phyloP scores from a whole-genome alignment of 2,329 filamentous ascomycete genomes.

The Hirsutella rhossiliensis region DNA sequence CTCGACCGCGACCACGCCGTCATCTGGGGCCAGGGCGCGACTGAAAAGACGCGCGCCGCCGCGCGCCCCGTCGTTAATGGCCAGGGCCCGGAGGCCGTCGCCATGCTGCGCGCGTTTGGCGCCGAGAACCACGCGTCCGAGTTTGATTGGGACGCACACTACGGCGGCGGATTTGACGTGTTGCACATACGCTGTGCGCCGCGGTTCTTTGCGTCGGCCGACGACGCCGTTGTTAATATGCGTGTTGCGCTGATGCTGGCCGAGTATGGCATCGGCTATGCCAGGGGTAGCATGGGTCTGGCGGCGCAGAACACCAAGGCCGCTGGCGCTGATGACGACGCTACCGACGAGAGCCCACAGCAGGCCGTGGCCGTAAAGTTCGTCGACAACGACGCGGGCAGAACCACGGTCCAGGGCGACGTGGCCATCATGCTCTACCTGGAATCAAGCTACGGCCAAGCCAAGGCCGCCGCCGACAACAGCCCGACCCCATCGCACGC shows the following conservation, averaged over 20 bases:
- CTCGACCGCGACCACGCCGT: constrained; percentile 47
- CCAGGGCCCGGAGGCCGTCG: constrained; percentile 49
- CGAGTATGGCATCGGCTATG: constrained; percentile 33
- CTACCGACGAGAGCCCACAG: not conserved
- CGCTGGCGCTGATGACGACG: not conserved
- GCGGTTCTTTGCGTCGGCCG: constrained; percentile 36
- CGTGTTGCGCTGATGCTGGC: constrained; percentile 38
- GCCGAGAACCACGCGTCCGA: constrained; percentile 64
- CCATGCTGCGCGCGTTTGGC: constrained; percentile 69
- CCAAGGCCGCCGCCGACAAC: constrained; percentile 13
- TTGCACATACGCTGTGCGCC: constrained; percentile 48
- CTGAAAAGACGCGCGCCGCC: constrained; percentile 46
- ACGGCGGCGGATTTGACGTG: constrained; percentile 77
- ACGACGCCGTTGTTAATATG: constrained; percentile 31
- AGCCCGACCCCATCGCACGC: constrained; percentile 8
- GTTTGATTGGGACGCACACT: constrained; percentile 64
- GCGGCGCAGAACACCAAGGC: not conserved
- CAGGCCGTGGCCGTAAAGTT: constrained; percentile 30
- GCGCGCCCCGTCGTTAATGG: constrained; percentile 60
- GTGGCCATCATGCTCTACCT: constrained; percentile 47
- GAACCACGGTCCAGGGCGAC: constrained; percentile 36
- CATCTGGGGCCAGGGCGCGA: constrained; percentile 92
- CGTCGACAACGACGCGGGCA: constrained; percentile 38
- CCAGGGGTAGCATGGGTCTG: constrained; percentile 27
- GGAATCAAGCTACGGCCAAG: constrained; percentile 35